Base-by-base conservation (phyloP, 1,284 basidiomycete species). In the Gymnopus androsaceus region DNA sequence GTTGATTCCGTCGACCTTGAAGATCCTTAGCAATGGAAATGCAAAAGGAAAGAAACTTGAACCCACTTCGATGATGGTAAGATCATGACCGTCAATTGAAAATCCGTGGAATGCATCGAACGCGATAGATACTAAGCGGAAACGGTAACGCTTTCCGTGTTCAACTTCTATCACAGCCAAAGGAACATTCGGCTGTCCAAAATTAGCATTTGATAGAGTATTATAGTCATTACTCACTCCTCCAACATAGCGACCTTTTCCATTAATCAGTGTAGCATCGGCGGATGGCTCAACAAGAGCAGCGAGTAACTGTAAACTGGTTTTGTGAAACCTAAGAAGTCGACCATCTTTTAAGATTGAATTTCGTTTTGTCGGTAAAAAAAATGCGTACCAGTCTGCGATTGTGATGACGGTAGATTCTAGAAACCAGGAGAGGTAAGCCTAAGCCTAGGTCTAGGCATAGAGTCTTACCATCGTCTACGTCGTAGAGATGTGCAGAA, bases 81-180 rank as follows among this genome's bases (percentile, higher is more conserved):
- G 14, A 33, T 55, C 50, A 34, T 76, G 74, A 7, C 63, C 64
- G 48, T 74, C 69, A 52, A 76, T 72, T 11, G 67, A 62, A 64
- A 76, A 74, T 3, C 48, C 65, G 61, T 61, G 70, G 59, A 65
- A 66, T 11, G 71, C 63, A 56, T 72, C 68, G 55, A 70, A 73
- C 0, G 75, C 66, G 68, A 78, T 76, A 63, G 79, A 81, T 66
- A 85, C 70, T 46, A 87, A 64, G n/a, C 84, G 69, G 61, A 71
- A 64, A 14, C 70, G 69, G 57, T 70, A 72, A 11, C 61, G 56
- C 21, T 59, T 58, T 31, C 61, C 61, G 27, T 49, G 19, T n/a
- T 48, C 41, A 7, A 72, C 71, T n/a, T 54, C 64, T 48, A 76
- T 65, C 3, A 75, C 69, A 3, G 72, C 61, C n/a, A 75, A 60